Evolutionary conservation across 352 stramenopile genomes (phyloP), one percentile per base, ranked within the genome.

Genomic region (Globisporangium rhizosaccharum): DNA sequence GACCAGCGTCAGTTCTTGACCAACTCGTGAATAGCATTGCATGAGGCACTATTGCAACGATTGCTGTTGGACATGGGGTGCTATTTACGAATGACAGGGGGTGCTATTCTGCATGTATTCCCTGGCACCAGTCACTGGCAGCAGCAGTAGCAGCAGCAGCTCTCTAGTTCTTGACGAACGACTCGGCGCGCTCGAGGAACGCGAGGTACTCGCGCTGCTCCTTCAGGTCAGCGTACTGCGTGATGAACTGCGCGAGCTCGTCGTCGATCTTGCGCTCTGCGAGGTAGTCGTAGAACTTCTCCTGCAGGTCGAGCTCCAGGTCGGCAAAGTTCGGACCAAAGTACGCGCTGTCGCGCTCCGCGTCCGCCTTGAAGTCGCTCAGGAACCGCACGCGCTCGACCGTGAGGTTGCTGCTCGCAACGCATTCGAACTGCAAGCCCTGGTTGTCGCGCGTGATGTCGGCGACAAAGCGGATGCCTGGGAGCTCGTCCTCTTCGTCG

Each of bases 231-330:
- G 82, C 75, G 59, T 81, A 94, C 67, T 91, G 75, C 59, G 77
- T 82, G 61, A 94, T 91, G 64, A 94, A 92, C 71, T 88, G 75
- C n/a, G 82, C 82, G 48, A 94, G 62, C 30, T 89, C 78, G 72
- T 94, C 82, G 70, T 94, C 80, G 51, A 94, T 80, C 67, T 90
- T 76, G 63, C 76, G 82, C 30, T 85, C 76, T 17, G 76, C 75
- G 50, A 94, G 64, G 72, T 92, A 94, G 52, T 71, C 59, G 76
- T 90, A 89, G 55, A 94, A 79, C 51, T 83, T 67, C 65, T 92
- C 78, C 67, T 94, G 84, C 65, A 92, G 71, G 68, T 94, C 84
- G n/a, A 90, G 66, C 62, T 92, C 84, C 25, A 94, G 74, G 65
- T 92, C 82, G 55, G 86, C 77, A 59, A 94, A 94, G 72, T 81